These are phyloP conservation scores for Penicillium fimorum DNA, from an alignment of 495 filamentous ascomycete genomes.

Conservation along the genomic window DNA sequence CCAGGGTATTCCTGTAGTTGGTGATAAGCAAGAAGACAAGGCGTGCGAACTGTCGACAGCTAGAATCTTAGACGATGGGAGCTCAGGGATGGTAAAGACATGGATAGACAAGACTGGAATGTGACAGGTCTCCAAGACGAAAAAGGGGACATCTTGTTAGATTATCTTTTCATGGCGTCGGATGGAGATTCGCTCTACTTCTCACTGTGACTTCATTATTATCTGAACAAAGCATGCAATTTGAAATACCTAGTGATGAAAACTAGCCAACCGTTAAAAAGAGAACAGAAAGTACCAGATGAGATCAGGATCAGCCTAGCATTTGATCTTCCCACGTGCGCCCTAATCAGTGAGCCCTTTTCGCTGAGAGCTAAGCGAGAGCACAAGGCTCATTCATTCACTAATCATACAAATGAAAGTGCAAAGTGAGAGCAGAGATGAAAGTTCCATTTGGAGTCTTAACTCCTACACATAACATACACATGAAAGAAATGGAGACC, in stretches of 20 bases:
- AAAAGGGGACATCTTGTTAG: not conserved
- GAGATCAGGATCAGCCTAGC: not conserved
- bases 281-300: not conserved
- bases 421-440: not conserved
- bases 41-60: not conserved
- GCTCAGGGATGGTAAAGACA: not conserved
- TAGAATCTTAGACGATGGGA: not conserved
- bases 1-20: not conserved
- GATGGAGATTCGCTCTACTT: not conserved
- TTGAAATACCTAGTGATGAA: not conserved
- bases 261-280: not conserved
- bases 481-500: not conserved
- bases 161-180: not conserved
- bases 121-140: not conserved
- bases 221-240: not conserved
- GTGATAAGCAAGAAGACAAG: not conserved
- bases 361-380: not conserved
- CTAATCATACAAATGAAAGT: not conserved
- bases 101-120: not conserved
- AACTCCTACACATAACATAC: constrained; percentile 2
- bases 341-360: not conserved
- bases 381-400: no score
- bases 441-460: not conserved
- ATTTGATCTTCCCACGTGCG: not conserved
- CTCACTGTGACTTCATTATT: not conserved